Percentiles rank a stretch among this genome's conserved stretches.
Evolutionary conservation across 169 alveolate species (phyloP).

Genomic region (Plasmodium vivax): DNA sequence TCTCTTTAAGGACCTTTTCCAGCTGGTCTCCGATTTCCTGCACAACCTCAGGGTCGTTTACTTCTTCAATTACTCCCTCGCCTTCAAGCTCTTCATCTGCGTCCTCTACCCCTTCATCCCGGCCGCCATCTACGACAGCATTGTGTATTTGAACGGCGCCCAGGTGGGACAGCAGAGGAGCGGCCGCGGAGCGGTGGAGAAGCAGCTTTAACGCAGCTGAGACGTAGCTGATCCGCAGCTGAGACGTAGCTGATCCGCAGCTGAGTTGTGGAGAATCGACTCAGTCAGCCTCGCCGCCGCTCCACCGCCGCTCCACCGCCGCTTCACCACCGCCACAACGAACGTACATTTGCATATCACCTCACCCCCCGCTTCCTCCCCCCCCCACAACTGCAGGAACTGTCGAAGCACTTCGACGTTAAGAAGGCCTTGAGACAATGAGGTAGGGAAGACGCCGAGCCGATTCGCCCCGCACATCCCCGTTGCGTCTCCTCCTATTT

Average conservation of each 20-base stretch:
- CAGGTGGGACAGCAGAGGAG: not conserved
- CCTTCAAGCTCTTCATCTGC: constrained; percentile 33
- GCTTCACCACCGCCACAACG: not conserved
- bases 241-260: too few relatives aligned
- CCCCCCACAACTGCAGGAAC: constrained; percentile 12
- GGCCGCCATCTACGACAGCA: constrained; percentile 17
- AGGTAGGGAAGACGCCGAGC: not conserved
- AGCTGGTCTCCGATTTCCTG: constrained; percentile 23
- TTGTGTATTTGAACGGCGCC: constrained; percentile 12
- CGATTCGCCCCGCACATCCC: not conserved
- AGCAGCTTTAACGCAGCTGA: too few relatives aligned
- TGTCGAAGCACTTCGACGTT: constrained; percentile 52
- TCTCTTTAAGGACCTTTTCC: constrained; percentile 44
- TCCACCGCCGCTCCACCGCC: not conserved
- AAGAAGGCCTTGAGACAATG: constrained; percentile 24
- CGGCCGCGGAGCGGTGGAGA: too few relatives aligned
- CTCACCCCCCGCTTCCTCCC: not conserved
- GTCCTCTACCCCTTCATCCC: constrained; percentile 64
- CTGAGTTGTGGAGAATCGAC: not conserved
- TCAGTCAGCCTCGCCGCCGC: too few relatives aligned
- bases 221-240: too few relatives aligned
- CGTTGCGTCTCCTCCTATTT: not conserved
- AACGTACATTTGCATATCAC: not conserved
- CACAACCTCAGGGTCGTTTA: constrained; percentile 34
- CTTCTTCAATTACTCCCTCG: constrained; percentile 40